Base-by-base conservation (phyloP, 768 basidiomycete genomes). In the Roridomyces roridus region DNA sequence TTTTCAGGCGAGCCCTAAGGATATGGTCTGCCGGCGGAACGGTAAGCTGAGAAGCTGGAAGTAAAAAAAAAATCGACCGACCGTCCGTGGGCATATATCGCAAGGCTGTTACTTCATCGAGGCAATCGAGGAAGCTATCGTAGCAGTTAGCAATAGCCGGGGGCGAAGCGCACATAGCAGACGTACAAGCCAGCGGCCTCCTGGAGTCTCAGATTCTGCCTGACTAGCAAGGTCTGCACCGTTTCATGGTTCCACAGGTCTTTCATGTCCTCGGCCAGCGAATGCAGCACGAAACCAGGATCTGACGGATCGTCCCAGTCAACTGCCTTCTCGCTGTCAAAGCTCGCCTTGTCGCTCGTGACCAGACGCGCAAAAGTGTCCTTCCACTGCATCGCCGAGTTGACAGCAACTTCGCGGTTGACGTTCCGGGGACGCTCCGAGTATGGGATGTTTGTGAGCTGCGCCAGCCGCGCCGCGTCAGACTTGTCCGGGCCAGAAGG, bases 141-240 rank as follows among this genome's bases (percentile, higher is more conserved):
- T 36, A 77, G 65, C 75, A 78, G 60, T 56, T 39, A 54, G 55
- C n/a, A 31, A 3, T 8, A 11, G 10, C 14, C 50, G 39, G n/a
- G 39, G 39, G 12, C 18, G 20, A 44, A 52, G 31, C 15, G 15
- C 17, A 37, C 15, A 21, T 28, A 55, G 42, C 9, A 8, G 20
- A 79, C 88, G 67, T 62, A 92, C 90, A 89, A 92, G 37, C 87
- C 88, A 37, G 86, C 84, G 68, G 85, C 77, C 61, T 91, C 88
- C 65, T 90, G 85, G 26, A 88, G 70, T 14, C 85, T 73, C 55
- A 89, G 69, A 52, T 82, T 83, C 64, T 85, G 80, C 45, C 68
- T 71, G 6, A 75, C 75, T 61, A 91, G 72, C 39, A 90, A 66
- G 36, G 74, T 68, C 59, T 76, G 79, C 26, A 89, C 75, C 17